Conservation (phyloP, 139 green algal species). For the Spirogloea muscicola region DNA sequence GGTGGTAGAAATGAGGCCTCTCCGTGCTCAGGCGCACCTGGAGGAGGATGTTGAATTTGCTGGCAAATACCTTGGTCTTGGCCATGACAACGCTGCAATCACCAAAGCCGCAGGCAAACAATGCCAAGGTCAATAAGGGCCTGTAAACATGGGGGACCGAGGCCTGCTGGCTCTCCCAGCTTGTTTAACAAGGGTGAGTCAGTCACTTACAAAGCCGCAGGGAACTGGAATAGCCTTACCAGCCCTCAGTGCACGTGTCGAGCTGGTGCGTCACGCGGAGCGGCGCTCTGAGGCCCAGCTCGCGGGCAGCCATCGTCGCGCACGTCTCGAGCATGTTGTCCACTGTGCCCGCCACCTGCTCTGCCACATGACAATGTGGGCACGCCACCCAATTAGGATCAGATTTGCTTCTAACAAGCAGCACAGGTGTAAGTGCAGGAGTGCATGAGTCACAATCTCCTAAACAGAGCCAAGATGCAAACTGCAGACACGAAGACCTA, state of each 20-base stretch:
- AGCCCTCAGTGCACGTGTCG: slow-evolving; percentile 13
- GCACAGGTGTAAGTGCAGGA: no score
- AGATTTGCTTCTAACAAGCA: no score
- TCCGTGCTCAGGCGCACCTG: slow-evolving; percentile 6
- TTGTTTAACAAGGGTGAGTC: neutral
- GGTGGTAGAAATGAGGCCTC: no score
- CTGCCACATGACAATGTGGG: no score
- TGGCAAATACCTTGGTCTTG: slow-evolving; percentile 11
- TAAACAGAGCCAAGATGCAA: no score
- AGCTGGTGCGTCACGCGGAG: neutral
- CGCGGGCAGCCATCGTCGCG: neutral
- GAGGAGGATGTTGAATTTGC: slow-evolving; percentile 2
- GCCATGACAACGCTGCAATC: slow-evolving; percentile 11
- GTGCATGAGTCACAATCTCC: no score
- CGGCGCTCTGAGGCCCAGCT: neutral
- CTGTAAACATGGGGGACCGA: neutral
- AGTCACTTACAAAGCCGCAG: neutral
- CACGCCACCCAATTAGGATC: no score
- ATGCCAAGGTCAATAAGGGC: neutral
- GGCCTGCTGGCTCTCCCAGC: neutral
- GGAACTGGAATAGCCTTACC: neutral
- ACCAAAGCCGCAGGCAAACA: neutral
- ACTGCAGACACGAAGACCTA: no score
- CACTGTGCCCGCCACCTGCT: slow-evolving; percentile 6
- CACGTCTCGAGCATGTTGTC: neutral